phyloP scores from a whole-genome alignment of 1,284 basidiomycete genomes.

The Fomitopsis palustris region DNA sequence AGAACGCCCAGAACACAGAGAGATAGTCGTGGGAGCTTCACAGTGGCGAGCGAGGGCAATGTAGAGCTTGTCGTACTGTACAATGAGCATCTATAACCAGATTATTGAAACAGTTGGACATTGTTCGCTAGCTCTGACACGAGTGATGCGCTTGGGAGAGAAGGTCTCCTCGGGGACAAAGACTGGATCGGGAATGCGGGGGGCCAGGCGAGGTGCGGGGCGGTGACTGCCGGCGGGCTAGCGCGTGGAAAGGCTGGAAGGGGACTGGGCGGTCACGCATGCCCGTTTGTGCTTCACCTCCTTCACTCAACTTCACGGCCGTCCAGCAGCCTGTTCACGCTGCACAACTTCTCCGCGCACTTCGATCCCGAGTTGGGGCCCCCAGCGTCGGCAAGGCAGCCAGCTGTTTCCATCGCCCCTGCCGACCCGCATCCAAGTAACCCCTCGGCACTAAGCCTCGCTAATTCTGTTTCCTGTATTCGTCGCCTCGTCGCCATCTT shows the following conservation, averaged over 20 bases:
- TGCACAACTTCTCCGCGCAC: background rate
- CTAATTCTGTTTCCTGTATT: background rate
- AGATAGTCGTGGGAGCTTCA: background rate
- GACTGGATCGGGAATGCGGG: background rate
- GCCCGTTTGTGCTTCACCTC: slow-evolving; percentile 1
- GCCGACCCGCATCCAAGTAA: background rate
- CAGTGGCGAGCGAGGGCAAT: background rate
- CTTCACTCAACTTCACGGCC: background rate
- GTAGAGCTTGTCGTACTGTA: slow-evolving; percentile 1
- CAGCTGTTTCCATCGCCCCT: background rate
- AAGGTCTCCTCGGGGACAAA: background rate
- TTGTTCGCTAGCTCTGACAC: background rate
- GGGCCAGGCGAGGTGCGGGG: background rate
- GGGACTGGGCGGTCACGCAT: slow-evolving; percentile 3
- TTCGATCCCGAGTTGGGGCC: background rate
- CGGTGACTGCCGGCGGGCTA: slow-evolving; percentile 6
- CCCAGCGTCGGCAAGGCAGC: background rate
- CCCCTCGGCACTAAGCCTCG: background rate
- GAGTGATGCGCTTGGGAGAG: background rate
- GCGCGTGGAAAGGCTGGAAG: slow-evolving; percentile 3
- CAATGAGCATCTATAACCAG: background rate
- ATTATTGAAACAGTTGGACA: background rate
- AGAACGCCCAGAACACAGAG: slow-evolving; percentile 1
- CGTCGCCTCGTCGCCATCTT: background rate
- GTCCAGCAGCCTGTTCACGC: background rate